Evolutionary conservation across 176 grass and related monocot species (phyloP).

Genomic region (Musa itinerans): DNA sequence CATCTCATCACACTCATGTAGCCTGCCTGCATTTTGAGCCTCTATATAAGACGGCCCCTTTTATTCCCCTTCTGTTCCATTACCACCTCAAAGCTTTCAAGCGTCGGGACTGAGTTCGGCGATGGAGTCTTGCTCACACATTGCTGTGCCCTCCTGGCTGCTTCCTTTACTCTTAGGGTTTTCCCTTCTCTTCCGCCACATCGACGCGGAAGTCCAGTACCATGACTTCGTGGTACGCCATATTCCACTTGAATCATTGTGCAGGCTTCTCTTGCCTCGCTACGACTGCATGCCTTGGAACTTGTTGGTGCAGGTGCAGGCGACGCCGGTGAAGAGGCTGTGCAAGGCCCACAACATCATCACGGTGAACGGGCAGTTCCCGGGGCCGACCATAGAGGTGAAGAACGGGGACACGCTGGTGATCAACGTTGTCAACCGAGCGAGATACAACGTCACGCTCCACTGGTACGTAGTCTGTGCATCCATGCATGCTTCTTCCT

Average conservation of each 20-base stretch:
- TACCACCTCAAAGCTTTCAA: not conserved
- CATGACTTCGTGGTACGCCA: conserved; percentile 62
- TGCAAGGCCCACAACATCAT: conserved; percentile 42
- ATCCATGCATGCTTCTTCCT: not conserved
- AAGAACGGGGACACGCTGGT: conserved; percentile 52
- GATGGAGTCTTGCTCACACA: not conserved
- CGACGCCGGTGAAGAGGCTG: conserved; percentile 70
- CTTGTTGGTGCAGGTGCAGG: conserved; percentile 34
- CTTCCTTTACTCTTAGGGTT: conserved; percentile 7
- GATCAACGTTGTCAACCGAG: conserved; percentile 48
- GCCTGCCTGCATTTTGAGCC: not conserved
- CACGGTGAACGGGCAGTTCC: conserved; percentile 77
- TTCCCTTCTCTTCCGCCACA: conserved; percentile 11
- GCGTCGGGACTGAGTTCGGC: not conserved
- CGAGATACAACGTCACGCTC: conserved; percentile 52
- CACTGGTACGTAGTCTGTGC: conserved; percentile 37
- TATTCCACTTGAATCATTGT: not conserved
- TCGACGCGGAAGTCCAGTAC: conserved; percentile 44
- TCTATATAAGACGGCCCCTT: conserved; percentile 18
- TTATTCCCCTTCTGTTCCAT: not conserved
- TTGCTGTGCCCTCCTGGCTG: not conserved
- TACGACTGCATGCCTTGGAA: too few relatives aligned
- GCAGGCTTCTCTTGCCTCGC: not conserved
- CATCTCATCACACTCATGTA: not conserved
- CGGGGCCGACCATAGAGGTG: conserved; percentile 64